Conservation (phyloP, 345 rosid genomes). For the Ailanthus altissimus region DNA sequence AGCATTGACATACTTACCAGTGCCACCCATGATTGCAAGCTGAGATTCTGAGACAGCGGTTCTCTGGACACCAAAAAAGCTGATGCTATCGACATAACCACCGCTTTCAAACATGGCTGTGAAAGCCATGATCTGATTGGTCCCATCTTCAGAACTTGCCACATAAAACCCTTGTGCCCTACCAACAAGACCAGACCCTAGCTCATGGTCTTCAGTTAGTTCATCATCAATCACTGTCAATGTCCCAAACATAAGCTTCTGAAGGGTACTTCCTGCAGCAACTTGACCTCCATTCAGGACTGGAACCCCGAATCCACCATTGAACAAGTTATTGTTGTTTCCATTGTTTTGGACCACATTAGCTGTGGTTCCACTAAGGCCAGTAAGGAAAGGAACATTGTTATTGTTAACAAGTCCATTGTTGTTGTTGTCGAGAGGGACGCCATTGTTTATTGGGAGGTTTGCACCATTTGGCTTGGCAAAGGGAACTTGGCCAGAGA, state of each 20-base stretch:
- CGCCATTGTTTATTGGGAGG: constrained; percentile 65
- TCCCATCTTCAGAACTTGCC: constrained; percentile 78
- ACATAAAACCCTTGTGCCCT: constrained; percentile 88
- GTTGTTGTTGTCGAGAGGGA: constrained; percentile 62
- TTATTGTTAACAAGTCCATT: constrained; percentile 72
- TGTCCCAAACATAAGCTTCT: constrained; percentile 82
- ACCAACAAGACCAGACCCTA: constrained; percentile 66
- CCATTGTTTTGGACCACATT: constrained; percentile 51
- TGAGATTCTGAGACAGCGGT: constrained; percentile 78
- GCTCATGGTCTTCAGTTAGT: constrained; percentile 67
- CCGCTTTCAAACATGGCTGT: constrained; percentile 76
- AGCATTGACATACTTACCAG: constrained; percentile 77
- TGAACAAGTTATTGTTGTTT: constrained; percentile 38
- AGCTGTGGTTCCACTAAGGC: constrained; percentile 68
- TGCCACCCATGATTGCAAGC: constrained; percentile 86
- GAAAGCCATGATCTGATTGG: constrained; percentile 74
- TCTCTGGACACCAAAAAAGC: constrained; percentile 76
- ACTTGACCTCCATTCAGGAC: constrained; percentile 53
- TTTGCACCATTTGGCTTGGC: constrained; percentile 85
- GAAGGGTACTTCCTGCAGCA: constrained; percentile 51
- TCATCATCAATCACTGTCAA: constrained; percentile 81
- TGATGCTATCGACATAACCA: constrained; percentile 68
- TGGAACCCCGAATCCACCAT: constrained; percentile 43
- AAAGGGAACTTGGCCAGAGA: constrained; percentile 74
- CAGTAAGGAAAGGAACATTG: constrained; percentile 77